phyloP scores from a whole-genome alignment of 2,329 filamentous ascomycete genomes.

The Ceratocystis albifundus region DNA sequence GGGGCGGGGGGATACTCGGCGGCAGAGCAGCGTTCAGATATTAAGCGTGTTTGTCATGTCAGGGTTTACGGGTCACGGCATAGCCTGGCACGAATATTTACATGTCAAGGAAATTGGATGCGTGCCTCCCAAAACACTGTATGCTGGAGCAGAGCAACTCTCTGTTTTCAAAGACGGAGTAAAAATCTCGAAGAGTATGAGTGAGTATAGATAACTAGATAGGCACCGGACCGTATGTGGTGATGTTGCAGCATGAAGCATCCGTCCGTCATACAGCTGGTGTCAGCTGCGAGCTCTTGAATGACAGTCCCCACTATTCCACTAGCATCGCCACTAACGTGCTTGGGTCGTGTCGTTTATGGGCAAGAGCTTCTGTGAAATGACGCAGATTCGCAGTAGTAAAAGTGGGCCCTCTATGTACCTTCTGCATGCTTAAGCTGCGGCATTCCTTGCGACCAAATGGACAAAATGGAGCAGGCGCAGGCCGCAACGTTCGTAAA shows the following conservation, averaged over 20 bases:
- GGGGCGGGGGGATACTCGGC: slow-evolving; percentile 35
- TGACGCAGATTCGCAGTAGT: slow-evolving; percentile 9
- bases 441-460: not conserved
- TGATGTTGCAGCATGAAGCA: not conserved
- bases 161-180: slow-evolving; percentile 12
- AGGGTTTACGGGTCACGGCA: slow-evolving; percentile 43
- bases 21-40: slow-evolving; percentile 34
- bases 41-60: slow-evolving; percentile 39
- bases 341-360: slow-evolving; percentile 18
- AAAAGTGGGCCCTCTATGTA: slow-evolving; percentile 4
- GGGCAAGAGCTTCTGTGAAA: slow-evolving; percentile 7
- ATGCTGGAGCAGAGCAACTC: slow-evolving; percentile 28
- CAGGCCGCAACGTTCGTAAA: not conserved
- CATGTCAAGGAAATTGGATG: slow-evolving; percentile 32
- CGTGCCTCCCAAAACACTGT: slow-evolving; percentile 31
- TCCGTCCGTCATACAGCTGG: not conserved
- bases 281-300: not conserved
- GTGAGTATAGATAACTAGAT: slow-evolving; percentile 13
- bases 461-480: not conserved
- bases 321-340: slow-evolving; percentile 9
- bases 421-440: slow-evolving; percentile 7
- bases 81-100: slow-evolving; percentile 42
- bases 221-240: not conserved
- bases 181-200: not conserved
- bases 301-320: not conserved